Conservation (phyloP, 2,329 filamentous ascomycete species). For the Hortaea werneckii region DNA sequence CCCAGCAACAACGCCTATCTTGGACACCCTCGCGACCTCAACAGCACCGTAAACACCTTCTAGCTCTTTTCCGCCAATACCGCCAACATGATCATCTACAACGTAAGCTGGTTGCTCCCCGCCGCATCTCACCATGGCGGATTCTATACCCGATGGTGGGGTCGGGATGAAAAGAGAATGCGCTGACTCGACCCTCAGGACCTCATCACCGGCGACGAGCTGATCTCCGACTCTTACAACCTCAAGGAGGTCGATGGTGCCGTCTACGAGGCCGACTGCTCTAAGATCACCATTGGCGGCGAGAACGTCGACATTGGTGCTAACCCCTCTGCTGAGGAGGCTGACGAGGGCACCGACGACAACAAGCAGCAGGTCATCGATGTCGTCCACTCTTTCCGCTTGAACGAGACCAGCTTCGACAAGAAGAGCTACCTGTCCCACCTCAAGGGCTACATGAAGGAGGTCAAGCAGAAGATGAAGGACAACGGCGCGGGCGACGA, state of each 20-base stretch:
- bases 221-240: conserved; percentile 91
- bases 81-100: conserved; percentile 48
- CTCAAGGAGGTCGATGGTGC: conserved; percentile 69
- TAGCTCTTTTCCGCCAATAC: conserved; percentile 2
- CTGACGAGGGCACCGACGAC: conserved; percentile 63
- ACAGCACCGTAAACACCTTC: conserved; percentile 4
- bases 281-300: conserved; percentile 71
- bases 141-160: too few species aligned
- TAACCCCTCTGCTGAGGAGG: conserved; percentile 93
- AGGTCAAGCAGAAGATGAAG: conserved; percentile 61
- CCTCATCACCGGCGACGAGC: conserved; percentile 79
- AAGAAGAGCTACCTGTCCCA: conserved; percentile 78
- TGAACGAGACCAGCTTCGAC: conserved; percentile 67
- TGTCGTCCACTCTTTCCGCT: conserved; percentile 84
- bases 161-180: neutral
- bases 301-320: conserved; percentile 71
- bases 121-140: too few species aligned
- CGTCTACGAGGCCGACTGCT: conserved; percentile 84
- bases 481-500: conserved; percentile 52
- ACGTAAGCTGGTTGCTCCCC: conserved; percentile 28
- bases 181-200: conserved; percentile 50
- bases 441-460: conserved; percentile 94
- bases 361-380: conserved; percentile 70
- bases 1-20: neutral
- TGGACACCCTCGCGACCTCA: neutral